Base-by-base conservation (phyloP, 805 yeast genomes). In the Candida nitratophila region DNA sequence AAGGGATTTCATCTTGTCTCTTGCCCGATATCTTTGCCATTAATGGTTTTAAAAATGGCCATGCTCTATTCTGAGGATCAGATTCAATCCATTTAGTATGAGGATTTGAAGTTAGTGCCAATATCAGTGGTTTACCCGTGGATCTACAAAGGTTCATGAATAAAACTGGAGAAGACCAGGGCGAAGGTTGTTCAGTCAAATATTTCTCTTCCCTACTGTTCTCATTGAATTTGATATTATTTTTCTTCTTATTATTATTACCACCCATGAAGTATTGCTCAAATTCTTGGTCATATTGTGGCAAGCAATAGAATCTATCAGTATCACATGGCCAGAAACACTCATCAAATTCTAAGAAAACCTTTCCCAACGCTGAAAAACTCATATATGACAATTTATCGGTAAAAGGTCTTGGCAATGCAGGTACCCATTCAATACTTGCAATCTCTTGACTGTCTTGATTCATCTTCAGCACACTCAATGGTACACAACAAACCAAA, bases 71-170 rank as follows among this genome's bases (percentile, higher is more conserved):
- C 3, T 38, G 43, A 4, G 72, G 65, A 37, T 65, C 55, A 0
- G 63, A 49, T 52, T 77, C 83, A 24, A 77, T 45, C 48, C 62
- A 74, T 8, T 71, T 63, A 0, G 83, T 74, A 30, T 73, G 58
- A 1, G 81, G 81, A 2, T 72, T 59, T 39, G 76, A 77, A 9
- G 71, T 69, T 20, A 77, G 60, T 10, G 73, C 63, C n/a, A 70
- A 60, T 44, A 77, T 57, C 34, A 69, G 56, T 24, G 75, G 73
- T 39, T 64, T 61, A 2, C 56, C 53, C 3, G 59, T 51, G 8
- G 56, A 46, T 24, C 59, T 50, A 29, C 59, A 51, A 12, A 63
- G 31, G 42, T 65, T 65, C 47, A 59, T 47, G 42, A 63, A 57
- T 27, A 62, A 40, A 10, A 64, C 50, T 1, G 66, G 63, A 33